phyloP scores from a whole-genome alignment of 139 green algal genomes.

The Picocystis salinarum region DNA sequence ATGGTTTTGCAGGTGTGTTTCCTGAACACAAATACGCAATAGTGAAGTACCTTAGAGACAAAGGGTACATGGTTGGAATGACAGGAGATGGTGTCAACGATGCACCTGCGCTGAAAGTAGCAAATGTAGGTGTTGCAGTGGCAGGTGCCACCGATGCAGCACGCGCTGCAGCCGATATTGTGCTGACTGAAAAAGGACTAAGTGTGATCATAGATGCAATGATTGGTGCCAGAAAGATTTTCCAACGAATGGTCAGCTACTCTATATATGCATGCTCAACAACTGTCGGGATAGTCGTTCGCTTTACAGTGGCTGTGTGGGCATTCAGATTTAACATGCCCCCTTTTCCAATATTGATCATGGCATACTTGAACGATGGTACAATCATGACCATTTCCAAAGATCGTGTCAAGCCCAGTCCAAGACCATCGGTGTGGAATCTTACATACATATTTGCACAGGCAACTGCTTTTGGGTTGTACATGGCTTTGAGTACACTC shows the following conservation, averaged over 20 bases:
- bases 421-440: conserved; percentile 49
- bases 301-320: background rate
- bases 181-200: conserved; percentile 35
- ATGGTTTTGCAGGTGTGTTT: conserved; percentile 72
- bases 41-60: conserved; percentile 47
- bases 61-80: conserved; percentile 56
- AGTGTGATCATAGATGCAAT: conserved; percentile 46
- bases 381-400: conserved; percentile 74
- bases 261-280: conserved; percentile 44
- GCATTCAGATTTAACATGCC: conserved; percentile 11
- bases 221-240: conserved; percentile 61
- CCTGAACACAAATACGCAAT: conserved; percentile 79
- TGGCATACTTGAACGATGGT: conserved; percentile 73
- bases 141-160: conserved; percentile 54
- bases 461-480: conserved; percentile 7
- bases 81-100: conserved; percentile 83
- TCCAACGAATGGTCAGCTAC: conserved; percentile 78
- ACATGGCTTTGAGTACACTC: conserved; percentile 12
- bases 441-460: conserved; percentile 45
- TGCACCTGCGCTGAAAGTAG: conserved; percentile 83
- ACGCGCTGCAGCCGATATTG: conserved; percentile 60
- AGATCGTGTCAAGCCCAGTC: conserved; percentile 35
- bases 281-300: conserved; percentile 9
- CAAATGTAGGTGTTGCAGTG: conserved; percentile 68
- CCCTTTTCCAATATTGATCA: conserved; percentile 45